Evolutionary conservation across 2,329 filamentous ascomycete species (phyloP).

Genomic region (Paecilomyces formosus): DNA sequence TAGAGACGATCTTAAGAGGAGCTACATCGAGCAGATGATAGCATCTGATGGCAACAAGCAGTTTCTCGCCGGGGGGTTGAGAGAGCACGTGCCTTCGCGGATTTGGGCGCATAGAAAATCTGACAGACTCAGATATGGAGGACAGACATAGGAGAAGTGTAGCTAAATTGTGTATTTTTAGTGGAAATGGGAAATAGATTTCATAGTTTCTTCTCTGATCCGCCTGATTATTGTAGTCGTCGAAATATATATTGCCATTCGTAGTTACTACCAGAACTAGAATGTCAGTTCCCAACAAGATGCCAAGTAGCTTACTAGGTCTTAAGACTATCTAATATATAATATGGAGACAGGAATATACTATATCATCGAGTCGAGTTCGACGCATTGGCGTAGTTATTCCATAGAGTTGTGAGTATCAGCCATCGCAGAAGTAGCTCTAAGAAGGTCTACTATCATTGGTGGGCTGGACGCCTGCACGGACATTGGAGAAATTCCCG

Average conservation of each 20-base stretch:
- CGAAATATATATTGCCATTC: no score
- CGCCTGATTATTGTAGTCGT: no score
- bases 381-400: no score
- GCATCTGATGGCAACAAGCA: not conserved
- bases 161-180: not conserved
- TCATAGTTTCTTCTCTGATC: no score
- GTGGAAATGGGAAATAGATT: not conserved
- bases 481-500: not conserved
- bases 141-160: not conserved
- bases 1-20: not conserved
- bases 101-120: not conserved
- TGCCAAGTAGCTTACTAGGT: no score
- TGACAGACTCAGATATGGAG: not conserved
- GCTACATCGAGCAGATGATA: not conserved
- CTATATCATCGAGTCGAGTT: no score
- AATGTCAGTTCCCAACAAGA: no score
- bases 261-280: no score
- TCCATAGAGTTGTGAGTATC: no score
- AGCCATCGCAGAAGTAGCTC: not conserved
- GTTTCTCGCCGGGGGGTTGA: not conserved
- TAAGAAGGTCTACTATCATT: not conserved
- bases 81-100: not conserved
- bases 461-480: not conserved
- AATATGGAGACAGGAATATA: no score
- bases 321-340: no score